Percentiles rank a stretch among this genome's conserved stretches.
These are phyloP conservation scores for Aegilops bicornis DNA, from an alignment of 176 grass and related monocot genomes.

Conservation along the genomic window DNA sequence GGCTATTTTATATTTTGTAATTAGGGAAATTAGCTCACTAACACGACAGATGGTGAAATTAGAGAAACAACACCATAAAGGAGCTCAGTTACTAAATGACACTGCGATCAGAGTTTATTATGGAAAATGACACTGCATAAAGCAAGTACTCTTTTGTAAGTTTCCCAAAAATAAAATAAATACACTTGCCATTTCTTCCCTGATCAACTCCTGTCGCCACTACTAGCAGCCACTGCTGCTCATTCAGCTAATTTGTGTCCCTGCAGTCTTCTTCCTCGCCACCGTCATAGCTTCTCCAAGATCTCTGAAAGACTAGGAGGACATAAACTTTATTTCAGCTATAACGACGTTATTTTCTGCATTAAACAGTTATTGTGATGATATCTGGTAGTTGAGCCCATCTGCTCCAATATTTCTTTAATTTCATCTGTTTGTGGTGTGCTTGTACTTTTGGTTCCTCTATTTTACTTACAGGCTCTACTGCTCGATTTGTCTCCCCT, in stretches of 20 bases:
- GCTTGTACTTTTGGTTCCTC: neutral
- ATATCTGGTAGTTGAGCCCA: neutral
- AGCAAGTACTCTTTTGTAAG: neutral
- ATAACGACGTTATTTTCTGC: neutral
- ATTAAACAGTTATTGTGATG: neutral
- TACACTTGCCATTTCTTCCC: neutral
- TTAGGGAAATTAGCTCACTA: slow-evolving; percentile 4
- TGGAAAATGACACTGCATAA: neutral
- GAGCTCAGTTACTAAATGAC: slow-evolving; percentile 20
- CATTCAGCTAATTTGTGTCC: neutral
- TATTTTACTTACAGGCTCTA: neutral
- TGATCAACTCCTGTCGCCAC: neutral
- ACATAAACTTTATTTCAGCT: neutral
- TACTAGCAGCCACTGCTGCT: neutral
- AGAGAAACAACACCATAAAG: neutral
- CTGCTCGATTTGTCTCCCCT: neutral
- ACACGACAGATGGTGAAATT: neutral
- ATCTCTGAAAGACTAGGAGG: neutral
- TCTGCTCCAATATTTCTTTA: neutral
- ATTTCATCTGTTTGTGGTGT: neutral
- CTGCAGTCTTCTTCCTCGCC: neutral
- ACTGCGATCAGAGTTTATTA: slow-evolving; percentile 7
- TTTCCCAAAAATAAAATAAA: neutral
- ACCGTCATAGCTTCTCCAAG: neutral
- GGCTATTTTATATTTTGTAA: slow-evolving; percentile 5